Conservation (phyloP, 208 protist genomes). For the Herpetomonas samuelpessoai region DNA sequence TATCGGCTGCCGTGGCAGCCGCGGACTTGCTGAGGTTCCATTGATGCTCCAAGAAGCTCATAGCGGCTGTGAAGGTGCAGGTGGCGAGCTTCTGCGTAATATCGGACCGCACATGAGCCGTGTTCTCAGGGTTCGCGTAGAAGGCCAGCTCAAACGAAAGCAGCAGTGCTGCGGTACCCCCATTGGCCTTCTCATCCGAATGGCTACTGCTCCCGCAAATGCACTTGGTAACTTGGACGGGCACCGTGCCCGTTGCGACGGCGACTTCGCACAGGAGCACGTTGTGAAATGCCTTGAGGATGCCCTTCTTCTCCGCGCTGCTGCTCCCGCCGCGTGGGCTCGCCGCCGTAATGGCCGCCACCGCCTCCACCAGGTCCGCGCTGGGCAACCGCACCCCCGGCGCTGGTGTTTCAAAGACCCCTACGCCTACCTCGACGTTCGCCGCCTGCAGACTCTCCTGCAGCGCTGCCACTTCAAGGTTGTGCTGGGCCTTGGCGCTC, state of each 20-base stretch:
- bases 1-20: constrained; percentile 1
- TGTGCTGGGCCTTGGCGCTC: constrained; percentile 1
- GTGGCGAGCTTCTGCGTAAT: constrained; percentile 12
- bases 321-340: neutral
- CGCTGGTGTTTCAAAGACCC: neutral
- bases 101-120: constrained; percentile 8
- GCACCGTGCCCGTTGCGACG: constrained; percentile 13
- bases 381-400: neutral
- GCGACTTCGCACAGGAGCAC: constrained; percentile 20
- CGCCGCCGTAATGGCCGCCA: neutral
- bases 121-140: constrained; percentile 9
- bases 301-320: constrained; percentile 3
- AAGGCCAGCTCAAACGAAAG: constrained; percentile 20
- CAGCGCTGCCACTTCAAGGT: constrained; percentile 5
- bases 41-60: constrained; percentile 13
- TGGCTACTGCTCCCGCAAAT: neutral
- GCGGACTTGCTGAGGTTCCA: constrained; percentile 10
- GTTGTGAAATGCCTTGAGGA: constrained; percentile 12
- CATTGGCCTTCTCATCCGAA: too few relatives aligned
- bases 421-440: neutral
- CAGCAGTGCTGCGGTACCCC: neutral
- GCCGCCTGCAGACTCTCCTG: constrained; percentile 5
- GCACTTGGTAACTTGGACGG: constrained; percentile 13
- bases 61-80: constrained; percentile 2
- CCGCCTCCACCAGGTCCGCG: neutral